Evolutionary conservation across 2,329 filamentous ascomycete species (phyloP).

Genomic region (Stachybotrys chlorohalonatus): DNA sequence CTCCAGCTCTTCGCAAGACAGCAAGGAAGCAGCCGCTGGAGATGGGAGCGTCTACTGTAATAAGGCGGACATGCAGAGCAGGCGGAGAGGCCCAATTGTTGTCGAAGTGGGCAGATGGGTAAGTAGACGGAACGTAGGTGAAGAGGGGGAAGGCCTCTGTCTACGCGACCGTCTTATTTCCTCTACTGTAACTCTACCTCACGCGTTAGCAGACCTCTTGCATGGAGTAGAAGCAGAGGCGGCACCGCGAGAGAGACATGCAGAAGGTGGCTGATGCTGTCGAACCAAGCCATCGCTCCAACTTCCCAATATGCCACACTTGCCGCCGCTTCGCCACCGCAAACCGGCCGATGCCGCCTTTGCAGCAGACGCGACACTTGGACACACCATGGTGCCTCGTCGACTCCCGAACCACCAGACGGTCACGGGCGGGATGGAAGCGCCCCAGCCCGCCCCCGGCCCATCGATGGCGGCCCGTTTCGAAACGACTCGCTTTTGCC

Average conservation of each 20-base stretch:
- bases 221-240: not conserved
- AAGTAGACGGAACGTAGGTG: not conserved
- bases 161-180: too few species aligned
- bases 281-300: not conserved
- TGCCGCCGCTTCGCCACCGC: too few species aligned
- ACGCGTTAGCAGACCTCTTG: not conserved
- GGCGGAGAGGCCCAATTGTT: not conserved
- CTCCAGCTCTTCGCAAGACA: not conserved
- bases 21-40: too few species aligned
- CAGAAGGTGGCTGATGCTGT: constrained; percentile 1
- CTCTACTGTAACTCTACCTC: too few species aligned
- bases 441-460: too few species aligned
- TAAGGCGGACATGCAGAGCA: not conserved
- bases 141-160: too few species aligned
- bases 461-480: not conserved
- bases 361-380: too few species aligned
- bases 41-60: not conserved
- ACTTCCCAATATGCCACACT: constrained; percentile 1
- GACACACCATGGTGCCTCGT: too few species aligned
- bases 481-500: not conserved
- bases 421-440: too few species aligned
- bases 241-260: not conserved
- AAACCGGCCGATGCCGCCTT: too few species aligned
- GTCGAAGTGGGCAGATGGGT: not conserved
- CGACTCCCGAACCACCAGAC: too few species aligned